phyloP scores from a whole-genome alignment of 768 basidiomycete species.

The Termitomyces sp. region DNA sequence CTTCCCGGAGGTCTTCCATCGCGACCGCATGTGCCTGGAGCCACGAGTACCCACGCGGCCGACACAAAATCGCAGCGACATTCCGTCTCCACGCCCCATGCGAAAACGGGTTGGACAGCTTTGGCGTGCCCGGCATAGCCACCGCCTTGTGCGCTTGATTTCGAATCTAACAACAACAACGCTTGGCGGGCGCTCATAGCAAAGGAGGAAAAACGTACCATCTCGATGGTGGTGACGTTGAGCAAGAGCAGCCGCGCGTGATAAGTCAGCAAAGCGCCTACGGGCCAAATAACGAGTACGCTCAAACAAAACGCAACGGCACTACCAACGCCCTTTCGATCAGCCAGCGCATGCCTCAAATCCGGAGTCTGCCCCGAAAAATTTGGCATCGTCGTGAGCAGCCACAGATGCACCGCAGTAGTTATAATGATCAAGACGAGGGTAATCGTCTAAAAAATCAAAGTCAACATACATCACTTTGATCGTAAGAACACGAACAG shows the following conservation, averaged over 20 bases:
- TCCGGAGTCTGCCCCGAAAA: constrained; percentile 24
- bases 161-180: constrained; percentile 53
- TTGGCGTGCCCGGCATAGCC: constrained; percentile 44
- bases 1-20: constrained; percentile 65
- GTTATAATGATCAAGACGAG: constrained; percentile 76
- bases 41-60: constrained; percentile 81
- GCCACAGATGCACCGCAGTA: constrained; percentile 74
- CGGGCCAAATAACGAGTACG: constrained; percentile 75
- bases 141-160: constrained; percentile 76
- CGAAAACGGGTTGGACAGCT: constrained; percentile 81
- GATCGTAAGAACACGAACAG: constrained; percentile 43
- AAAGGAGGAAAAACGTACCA: constrained; percentile 43
- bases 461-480: not conserved
- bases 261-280: constrained; percentile 72
- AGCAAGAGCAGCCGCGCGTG: constrained; percentile 82
- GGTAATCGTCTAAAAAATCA: constrained; percentile 53
- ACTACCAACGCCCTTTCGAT: constrained; percentile 56
- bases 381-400: constrained; percentile 44
- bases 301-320: constrained; percentile 75
- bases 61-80: constrained; percentile 68
- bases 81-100: constrained; percentile 75
- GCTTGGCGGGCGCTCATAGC: not conserved
- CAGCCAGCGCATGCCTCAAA: constrained; percentile 40
- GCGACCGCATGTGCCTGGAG: constrained; percentile 53
- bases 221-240: constrained; percentile 95